phyloP scores from a whole-genome alignment of 805 yeast genomes.

The Blastobotrys americana region DNA sequence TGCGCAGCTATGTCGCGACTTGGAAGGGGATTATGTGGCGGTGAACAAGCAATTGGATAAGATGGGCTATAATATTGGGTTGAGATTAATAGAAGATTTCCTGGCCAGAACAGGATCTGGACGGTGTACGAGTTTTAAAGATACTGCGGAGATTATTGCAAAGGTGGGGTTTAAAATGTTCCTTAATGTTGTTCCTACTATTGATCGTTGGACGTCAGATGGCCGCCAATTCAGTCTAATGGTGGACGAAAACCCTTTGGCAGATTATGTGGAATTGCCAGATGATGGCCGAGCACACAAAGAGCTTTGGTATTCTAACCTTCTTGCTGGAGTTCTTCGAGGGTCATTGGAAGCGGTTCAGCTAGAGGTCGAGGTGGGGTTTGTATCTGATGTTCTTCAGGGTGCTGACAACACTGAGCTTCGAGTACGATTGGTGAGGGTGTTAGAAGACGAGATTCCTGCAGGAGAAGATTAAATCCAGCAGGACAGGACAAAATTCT shows the following conservation, averaged over 20 bases:
- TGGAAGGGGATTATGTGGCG: conserved; percentile 60
- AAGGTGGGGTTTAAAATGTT: conserved; percentile 89
- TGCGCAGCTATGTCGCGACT: conserved; percentile 81
- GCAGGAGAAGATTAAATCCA: conserved; percentile 84
- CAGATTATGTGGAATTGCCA: conserved; percentile 93
- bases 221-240: conserved; percentile 66
- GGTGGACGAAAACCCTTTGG: conserved; percentile 79
- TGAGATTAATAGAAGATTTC: conserved; percentile 86
- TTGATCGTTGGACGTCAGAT: conserved; percentile 71
- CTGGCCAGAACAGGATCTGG: conserved; percentile 81
- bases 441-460: conserved; percentile 90
- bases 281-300: conserved; percentile 60
- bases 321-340: conserved; percentile 79
- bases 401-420: conserved; percentile 82
- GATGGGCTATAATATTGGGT: conserved; percentile 95
- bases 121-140: conserved; percentile 71
- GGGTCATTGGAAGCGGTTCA: conserved; percentile 94
- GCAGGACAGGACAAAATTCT: too few species aligned
- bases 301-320: conserved; percentile 88
- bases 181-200: conserved; percentile 69
- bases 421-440: conserved; percentile 58
- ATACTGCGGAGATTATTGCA: conserved; percentile 78
- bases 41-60: conserved; percentile 79
- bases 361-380: conserved; percentile 75
- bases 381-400: conserved; percentile 70